Percentiles rank a stretch among this genome's conserved stretches.
phyloP scores from a whole-genome alignment of 2,329 filamentous ascomycete genomes.

The Remersonia thermophila region DNA sequence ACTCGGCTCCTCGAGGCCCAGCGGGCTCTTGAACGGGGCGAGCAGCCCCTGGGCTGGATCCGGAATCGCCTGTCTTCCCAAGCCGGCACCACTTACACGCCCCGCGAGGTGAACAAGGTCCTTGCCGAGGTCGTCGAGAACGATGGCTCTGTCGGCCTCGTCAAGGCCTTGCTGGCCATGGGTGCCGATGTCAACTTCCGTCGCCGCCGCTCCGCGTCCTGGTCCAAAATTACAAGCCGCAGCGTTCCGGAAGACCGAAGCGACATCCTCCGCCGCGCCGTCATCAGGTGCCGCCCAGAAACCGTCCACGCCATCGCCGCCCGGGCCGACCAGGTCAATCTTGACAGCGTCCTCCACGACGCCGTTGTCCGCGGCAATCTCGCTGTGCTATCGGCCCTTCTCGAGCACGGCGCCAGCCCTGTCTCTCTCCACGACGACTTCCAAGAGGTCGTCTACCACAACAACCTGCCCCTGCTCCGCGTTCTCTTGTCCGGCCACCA shows the following conservation, averaged over 20 bases:
- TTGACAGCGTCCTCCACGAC: conserved; percentile 17
- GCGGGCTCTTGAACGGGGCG: conserved; percentile 9
- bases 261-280: conserved; percentile 17
- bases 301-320: conserved; percentile 15
- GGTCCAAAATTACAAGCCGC: conserved; percentile 15
- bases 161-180: conserved; percentile 17
- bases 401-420: conserved; percentile 18
- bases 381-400: conserved; percentile 14
- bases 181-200: conserved; percentile 19
- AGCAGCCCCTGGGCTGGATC: conserved; percentile 12
- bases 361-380: conserved; percentile 16
- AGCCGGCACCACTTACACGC: conserved; percentile 12
- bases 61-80: conserved; percentile 12
- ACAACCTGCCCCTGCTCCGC: conserved; percentile 12
- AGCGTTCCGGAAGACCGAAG: conserved; percentile 15
- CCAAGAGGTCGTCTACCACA: conserved; percentile 14
- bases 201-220: conserved; percentile 13
- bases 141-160: conserved; percentile 16
- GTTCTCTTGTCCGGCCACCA: conserved; percentile 16
- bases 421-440: conserved; percentile 18
- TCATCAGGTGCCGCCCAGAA: conserved; percentile 14
- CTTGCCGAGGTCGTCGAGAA: conserved; percentile 16
- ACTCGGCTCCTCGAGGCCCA: conserved; percentile 14
- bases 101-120: conserved; percentile 18
- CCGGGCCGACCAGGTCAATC: conserved; percentile 19